Evolutionary conservation across 305 asterid genomes (phyloP).

Genomic region (Solanum hybrid): DNA sequence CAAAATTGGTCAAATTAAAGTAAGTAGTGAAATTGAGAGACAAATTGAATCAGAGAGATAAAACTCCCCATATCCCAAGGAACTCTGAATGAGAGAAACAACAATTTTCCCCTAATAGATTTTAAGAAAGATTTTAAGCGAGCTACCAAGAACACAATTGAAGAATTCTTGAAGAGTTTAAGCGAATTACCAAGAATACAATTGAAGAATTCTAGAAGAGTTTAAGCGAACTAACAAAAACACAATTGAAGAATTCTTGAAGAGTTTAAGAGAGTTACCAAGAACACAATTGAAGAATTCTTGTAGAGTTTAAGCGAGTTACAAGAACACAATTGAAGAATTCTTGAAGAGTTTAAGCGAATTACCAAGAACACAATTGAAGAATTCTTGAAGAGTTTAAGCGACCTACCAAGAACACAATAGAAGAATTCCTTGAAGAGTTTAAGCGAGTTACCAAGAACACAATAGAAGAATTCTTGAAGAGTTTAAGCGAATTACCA

Average conservation of each 20-base stretch:
- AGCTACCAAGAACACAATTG: neutral
- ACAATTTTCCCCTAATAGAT: neutral
- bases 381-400: neutral
- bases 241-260: neutral
- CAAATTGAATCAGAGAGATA: neutral
- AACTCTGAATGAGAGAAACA: neutral
- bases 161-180: neutral
- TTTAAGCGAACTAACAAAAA: no score
- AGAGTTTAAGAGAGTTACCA: neutral
- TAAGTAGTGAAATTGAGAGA: neutral
- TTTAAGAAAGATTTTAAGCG: neutral
- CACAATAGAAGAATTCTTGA: neutral
- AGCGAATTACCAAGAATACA: neutral
- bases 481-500: no score
- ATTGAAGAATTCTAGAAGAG: neutral
- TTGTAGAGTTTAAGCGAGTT: neutral
- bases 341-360: neutral
- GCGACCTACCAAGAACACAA: no score
- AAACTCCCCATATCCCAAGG: neutral
- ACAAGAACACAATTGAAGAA: neutral
- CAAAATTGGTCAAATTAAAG: neutral
- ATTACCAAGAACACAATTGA: neutral
- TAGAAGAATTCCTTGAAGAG: neutral
- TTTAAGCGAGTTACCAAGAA: no score
- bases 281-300: neutral